phyloP scores from a whole-genome alignment of 495 filamentous ascomycete species.

The Penicillium lividum region DNA sequence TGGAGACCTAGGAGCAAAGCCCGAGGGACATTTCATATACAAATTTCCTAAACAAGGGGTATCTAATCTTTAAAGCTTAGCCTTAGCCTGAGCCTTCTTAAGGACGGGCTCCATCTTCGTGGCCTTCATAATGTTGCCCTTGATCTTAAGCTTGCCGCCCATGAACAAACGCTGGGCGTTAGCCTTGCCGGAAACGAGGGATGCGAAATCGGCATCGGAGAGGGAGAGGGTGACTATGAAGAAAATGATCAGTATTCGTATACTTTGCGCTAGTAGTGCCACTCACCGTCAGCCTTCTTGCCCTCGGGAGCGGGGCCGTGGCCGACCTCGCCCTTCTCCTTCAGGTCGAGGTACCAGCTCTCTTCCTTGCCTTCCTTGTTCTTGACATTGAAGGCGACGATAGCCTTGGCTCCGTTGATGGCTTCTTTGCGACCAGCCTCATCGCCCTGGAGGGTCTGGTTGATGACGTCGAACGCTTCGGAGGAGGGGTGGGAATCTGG shows the following conservation, averaged over 20 bases:
- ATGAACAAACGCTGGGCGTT: constrained; percentile 96
- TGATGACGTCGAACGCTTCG: constrained; percentile 86
- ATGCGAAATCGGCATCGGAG: constrained; percentile 81
- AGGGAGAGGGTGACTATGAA: constrained; percentile 75
- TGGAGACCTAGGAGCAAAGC: not conserved
- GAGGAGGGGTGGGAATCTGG: constrained; percentile 88
- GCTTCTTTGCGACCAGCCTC: constrained; percentile 80
- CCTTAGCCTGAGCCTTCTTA: constrained; percentile 83
- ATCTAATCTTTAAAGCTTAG: constrained; percentile 70
- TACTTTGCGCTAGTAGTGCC: not conserved
- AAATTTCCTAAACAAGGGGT: constrained; percentile 23
- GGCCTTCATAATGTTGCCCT: constrained; percentile 98
- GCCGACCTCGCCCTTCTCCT: constrained; percentile 80
- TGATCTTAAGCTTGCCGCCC: constrained; percentile 95
- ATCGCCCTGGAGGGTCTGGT: constrained; percentile 65
- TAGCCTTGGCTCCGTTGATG: constrained; percentile 79
- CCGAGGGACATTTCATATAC: constrained; percentile 13
- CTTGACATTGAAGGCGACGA: constrained; percentile 92
- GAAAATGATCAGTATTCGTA: not conserved
- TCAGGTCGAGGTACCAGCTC: constrained; percentile 94
- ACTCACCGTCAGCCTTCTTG: constrained; percentile 79
- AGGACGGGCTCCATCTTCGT: constrained; percentile 95
- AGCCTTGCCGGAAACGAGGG: constrained; percentile 82
- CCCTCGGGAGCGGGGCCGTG: constrained; percentile 67
- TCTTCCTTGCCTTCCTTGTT: constrained; percentile 75